These are phyloP conservation scores for Candida adriatica DNA, from an alignment of 805 yeast genomes.

Conservation along the genomic window DNA sequence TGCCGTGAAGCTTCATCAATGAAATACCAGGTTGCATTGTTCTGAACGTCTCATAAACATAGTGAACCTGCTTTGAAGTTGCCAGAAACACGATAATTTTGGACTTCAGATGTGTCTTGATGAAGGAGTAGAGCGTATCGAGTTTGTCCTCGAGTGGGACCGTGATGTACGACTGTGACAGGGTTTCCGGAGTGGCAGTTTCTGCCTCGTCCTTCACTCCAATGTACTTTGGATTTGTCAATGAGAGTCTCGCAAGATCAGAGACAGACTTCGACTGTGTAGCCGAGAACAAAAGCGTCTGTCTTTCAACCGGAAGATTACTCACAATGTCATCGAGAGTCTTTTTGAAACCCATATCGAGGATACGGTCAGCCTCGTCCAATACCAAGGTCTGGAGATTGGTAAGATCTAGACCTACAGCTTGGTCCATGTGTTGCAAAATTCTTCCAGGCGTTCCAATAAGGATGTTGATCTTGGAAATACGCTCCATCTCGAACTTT, in stretches of 20 bases:
- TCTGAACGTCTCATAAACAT: constrained; percentile 26
- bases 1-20: constrained; percentile 75
- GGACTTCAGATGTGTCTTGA: constrained; percentile 74
- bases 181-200: constrained; percentile 72
- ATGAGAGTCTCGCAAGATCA: constrained; percentile 79
- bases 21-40: constrained; percentile 36
- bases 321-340: constrained; percentile 65
- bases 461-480: constrained; percentile 63
- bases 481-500: constrained; percentile 67
- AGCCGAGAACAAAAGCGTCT: constrained; percentile 92
- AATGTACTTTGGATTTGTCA: constrained; percentile 87
- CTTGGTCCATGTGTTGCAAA: constrained; percentile 63
- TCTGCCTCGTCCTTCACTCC: constrained; percentile 63
- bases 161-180: constrained; percentile 77
- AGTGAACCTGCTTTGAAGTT: constrained; percentile 51
- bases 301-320: constrained; percentile 77
- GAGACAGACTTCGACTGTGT: constrained; percentile 83
- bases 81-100: constrained; percentile 72
- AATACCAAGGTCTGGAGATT: constrained; percentile 68
- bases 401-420: constrained; percentile 53
- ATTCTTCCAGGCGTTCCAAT: constrained; percentile 93
- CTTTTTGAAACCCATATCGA: constrained; percentile 70
- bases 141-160: constrained; percentile 74
- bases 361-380: constrained; percentile 89
- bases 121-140: constrained; percentile 66